Percentiles rank a stretch among this genome's conserved stretches.
phyloP scores from a whole-genome alignment of 2,329 filamentous ascomycete genomes.

The Thielaviopsis euricoi region DNA sequence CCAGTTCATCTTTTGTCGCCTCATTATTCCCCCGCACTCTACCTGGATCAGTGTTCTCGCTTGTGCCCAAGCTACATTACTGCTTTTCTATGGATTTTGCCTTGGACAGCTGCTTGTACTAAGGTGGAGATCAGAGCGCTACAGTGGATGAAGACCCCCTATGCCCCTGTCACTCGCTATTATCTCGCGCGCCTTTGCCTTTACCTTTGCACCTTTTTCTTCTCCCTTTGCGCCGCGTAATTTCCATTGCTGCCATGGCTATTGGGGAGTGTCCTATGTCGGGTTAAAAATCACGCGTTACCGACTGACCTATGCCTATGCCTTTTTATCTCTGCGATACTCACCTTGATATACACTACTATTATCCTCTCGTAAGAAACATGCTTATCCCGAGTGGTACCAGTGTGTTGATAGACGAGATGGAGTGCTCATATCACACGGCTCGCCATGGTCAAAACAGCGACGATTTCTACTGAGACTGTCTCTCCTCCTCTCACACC shows the following conservation, averaged over 20 bases:
- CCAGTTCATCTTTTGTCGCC: not conserved
- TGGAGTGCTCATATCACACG: not conserved
- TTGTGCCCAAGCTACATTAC: not conserved
- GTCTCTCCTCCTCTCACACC: not conserved
- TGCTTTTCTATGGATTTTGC: not conserved
- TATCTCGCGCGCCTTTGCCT: not conserved
- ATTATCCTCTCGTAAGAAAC: not conserved
- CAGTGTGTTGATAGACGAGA: not conserved
- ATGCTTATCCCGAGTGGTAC: not conserved
- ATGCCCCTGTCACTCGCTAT: not conserved
- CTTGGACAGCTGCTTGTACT: not conserved
- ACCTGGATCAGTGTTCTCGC: not conserved
- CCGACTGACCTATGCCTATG: not conserved
- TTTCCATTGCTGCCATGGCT: too few species aligned
- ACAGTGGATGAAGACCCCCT: not conserved
- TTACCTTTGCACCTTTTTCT: too few species aligned
- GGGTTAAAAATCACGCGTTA: too few species aligned
- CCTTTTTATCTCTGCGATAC: not conserved
- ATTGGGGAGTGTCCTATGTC: too few species aligned
- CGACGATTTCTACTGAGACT: not conserved
- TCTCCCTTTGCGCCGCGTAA: too few species aligned
- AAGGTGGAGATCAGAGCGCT: not conserved
- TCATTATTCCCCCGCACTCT: not conserved
- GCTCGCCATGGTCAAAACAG: too few species aligned
- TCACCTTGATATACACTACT: not conserved